phyloP scores from a whole-genome alignment of 371 early-diverging fungal genomes.

The Syncephalastrum sp. region DNA sequence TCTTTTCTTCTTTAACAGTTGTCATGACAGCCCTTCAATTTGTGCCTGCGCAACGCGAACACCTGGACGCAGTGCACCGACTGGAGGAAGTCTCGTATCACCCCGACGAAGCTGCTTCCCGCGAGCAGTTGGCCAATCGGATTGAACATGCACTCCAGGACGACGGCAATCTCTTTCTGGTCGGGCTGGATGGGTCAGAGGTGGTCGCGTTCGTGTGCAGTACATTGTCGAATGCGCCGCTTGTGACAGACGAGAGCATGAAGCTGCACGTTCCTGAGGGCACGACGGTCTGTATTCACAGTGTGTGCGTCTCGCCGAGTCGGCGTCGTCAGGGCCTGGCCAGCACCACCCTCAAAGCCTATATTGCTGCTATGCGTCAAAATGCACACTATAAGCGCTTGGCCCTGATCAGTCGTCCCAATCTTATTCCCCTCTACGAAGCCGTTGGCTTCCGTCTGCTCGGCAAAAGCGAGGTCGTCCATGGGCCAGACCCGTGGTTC shows the following conservation, averaged over 20 bases:
- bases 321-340: slow-evolving; percentile 63
- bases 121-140: slow-evolving; percentile 53
- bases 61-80: slow-evolving; percentile 29
- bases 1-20: too few relatives aligned
- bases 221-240: slow-evolving; percentile 42
- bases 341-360: slow-evolving; percentile 40
- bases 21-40: not conserved
- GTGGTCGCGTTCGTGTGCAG: slow-evolving; percentile 64
- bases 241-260: slow-evolving; percentile 71
- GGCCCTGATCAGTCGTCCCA: slow-evolving; percentile 57
- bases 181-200: slow-evolving; percentile 31
- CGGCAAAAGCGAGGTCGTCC: slow-evolving; percentile 59
- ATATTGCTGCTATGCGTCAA: slow-evolving; percentile 40
- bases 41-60: slow-evolving; percentile 22
- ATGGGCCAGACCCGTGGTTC: slow-evolving; percentile 68
- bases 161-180: slow-evolving; percentile 57
- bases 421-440: slow-evolving; percentile 57
- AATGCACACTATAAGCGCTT: slow-evolving; percentile 44
- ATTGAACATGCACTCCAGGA: slow-evolving; percentile 38
- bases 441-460: slow-evolving; percentile 58
- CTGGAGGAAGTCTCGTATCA: slow-evolving; percentile 54
- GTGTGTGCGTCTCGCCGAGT: slow-evolving; percentile 59
- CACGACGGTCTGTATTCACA: slow-evolving; percentile 65
- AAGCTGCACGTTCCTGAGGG: slow-evolving; percentile 59
- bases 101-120: slow-evolving; percentile 65